Base-by-base conservation (phyloP, 768 basidiomycete genomes). In the Panellus pusillus region DNA sequence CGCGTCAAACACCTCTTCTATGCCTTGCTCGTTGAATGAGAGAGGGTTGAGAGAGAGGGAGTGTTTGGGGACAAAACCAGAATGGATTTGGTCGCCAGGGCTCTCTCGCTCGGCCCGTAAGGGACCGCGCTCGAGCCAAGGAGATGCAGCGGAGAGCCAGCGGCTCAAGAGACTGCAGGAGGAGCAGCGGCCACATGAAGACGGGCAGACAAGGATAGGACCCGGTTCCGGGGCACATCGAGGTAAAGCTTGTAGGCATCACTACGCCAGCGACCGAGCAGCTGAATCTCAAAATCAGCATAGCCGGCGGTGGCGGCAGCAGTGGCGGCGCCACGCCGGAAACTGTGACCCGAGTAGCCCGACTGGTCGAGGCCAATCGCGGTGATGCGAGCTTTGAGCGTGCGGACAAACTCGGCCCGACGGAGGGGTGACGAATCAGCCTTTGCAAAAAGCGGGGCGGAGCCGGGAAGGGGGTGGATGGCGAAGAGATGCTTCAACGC, bases 161-260 rank as follows among this genome's bases (percentile, higher is more conserved):
- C n/a, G n/a, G n/a, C n/a, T n/a, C n/a, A n/a, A n/a, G n/a, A n/a
- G n/a, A n/a, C 49, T 49, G 49, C 45, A 39, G 55, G 15, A 41
- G 48, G 55, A 51, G 55, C 43, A 51, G 19, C 44, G 43, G 55
- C 55, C 65, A 60, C 27, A 61, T 71, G 71, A 35, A 74, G 67
- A 53, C 54, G 61, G 38, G 66, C 57, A 32, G 70, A 71, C 18
- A 74, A 61, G 28, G 62, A 56, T 15, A 72, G 65, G 35, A 71
- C 44, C 0, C 63, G 60, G 11, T 63, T 51, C 3, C 24, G 19
- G 1, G 62, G 55, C 6, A 61, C 46, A 12, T 75, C 72, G 24
- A 74, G 65, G 61, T 75, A 74, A 9, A 73, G 65, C 44, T 70
- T 71, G 66, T 72, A 74, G 12, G 68, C 63, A 43, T 74, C 66